Base-by-base conservation (phyloP, 1,139 yeast species). In the Hyphopichia fennica region DNA sequence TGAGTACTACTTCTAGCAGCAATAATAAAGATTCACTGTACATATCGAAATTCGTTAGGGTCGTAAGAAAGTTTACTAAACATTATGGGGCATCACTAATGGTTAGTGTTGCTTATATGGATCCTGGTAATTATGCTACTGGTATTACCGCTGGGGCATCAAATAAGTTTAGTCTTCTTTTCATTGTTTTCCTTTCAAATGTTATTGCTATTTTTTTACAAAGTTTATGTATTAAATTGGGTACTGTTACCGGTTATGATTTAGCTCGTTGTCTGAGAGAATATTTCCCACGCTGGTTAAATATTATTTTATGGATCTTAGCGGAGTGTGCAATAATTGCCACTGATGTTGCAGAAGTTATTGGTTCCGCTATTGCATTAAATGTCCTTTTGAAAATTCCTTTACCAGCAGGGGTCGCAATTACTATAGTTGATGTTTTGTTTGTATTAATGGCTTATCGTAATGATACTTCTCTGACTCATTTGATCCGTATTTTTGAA, bases 91-190 rank as follows among this genome's bases (percentile, higher is more conserved):
- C 93, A 0, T 93, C 93, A 0, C 62, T 86, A 38, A 77, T 86
- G 80, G 82, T 87, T 16, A 71, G 86, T 32, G 91, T 86, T 29
- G 90, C 93, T 0, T 86, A 86, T 56, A 82, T 85, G 80, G 95
- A 86, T 59, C 95, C 95, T 1, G 95, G 95, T 59, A 87, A 87
- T 63, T 87, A 87, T 60, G 81, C 95, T 27, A 85, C 95, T 0
- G 89, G 84, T 49, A 81, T 84, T 10, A 71, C 83, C 8, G 95
- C 93, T 0, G 95, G 95, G 51, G 87, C 95, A 0, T 61, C 80
- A 29, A 81, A 84, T 51, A 63, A 72, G 55, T 87, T 68, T 57
- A 73, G 88, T 3, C 67, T 87, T 40, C 68, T 87, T 34, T 87
- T 84, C 61, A 76, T 86, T 45, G 79, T 85, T 35, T 65, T 87